A percentile compares a stretch with the other conserved stretches of the same genome.
Evolutionary conservation across 129 eudicot genomes (phyloP).

Genomic region (Glebionis coronaria): DNA sequence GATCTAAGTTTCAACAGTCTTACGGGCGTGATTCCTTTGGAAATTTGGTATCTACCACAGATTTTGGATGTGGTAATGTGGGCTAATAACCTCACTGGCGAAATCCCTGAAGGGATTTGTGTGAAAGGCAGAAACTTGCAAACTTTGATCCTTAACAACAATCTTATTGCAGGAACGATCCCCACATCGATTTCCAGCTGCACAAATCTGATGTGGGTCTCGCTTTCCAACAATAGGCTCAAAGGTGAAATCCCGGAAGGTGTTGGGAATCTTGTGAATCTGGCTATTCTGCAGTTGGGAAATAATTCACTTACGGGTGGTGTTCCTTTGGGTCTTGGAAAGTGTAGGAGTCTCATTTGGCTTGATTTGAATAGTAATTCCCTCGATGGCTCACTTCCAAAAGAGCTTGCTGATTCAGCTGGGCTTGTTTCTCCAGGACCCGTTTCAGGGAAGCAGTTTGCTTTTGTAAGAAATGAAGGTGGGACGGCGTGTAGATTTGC

Average conservation of each 20-base stretch:
- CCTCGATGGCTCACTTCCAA: constrained; percentile 52
- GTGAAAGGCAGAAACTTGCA: constrained; percentile 77
- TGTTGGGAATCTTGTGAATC: constrained; percentile 61
- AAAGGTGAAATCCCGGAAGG: constrained; percentile 59
- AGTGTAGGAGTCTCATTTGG: constrained; percentile 74
- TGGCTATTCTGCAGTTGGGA: constrained; percentile 83
- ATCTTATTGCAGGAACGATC: constrained; percentile 53
- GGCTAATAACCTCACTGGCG: constrained; percentile 79
- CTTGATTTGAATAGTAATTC: constrained; percentile 77
- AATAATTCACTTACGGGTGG: constrained; percentile 68
- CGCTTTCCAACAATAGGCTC: constrained; percentile 68
- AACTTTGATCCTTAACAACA: constrained; percentile 77
- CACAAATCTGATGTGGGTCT: constrained; percentile 79
- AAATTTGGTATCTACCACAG: constrained; percentile 64
- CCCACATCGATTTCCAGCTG: constrained; percentile 66
- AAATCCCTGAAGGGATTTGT: constrained; percentile 81
- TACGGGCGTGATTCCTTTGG: constrained; percentile 47
- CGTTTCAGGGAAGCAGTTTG: constrained; percentile 82
- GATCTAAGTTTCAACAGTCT: constrained; percentile 78
- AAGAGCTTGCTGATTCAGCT: constrained; percentile 64
- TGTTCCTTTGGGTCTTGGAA: constrained; percentile 60
- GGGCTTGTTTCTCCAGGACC: constrained; percentile 68
- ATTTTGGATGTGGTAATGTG: constrained; percentile 73
- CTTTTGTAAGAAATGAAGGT: constrained; percentile 84
- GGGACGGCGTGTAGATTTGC: constrained; percentile 86